Percentiles rank a stretch among this genome's conserved stretches.
phyloP scores from a whole-genome alignment of 306 rosid genomes.

The Cyclanthera cordifolia region DNA sequence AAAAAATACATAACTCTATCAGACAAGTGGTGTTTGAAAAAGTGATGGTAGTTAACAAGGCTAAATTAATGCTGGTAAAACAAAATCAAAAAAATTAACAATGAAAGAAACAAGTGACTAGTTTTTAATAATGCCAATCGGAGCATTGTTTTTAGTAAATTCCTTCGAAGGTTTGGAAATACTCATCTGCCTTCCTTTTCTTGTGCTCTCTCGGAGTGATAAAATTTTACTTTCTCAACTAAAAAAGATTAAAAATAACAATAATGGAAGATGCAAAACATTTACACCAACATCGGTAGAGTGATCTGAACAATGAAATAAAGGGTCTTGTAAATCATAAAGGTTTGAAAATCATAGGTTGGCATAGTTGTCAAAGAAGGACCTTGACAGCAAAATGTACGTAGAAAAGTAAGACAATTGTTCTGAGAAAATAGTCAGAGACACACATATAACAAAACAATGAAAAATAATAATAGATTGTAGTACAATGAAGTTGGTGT shows the following conservation, averaged over 20 bases:
- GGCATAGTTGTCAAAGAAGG: no score
- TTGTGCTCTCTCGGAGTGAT: neutral
- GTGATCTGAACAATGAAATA: neutral
- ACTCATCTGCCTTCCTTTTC: neutral
- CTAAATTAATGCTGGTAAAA: neutral
- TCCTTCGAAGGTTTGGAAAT: neutral
- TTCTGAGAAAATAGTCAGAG: no score
- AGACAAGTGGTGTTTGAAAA: slow-evolving; percentile 8
- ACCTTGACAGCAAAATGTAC: no score
- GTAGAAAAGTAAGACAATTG: no score
- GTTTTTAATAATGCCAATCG: neutral
- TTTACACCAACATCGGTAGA: neutral
- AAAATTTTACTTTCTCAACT: neutral
- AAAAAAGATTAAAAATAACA: neutral
- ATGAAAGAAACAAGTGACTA: neutral
- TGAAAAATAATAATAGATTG: neutral
- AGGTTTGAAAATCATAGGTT: no score
- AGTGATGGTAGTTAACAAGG: neutral
- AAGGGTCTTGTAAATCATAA: no score
- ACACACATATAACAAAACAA: no score
- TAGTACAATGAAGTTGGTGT: neutral
- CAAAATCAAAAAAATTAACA: neutral
- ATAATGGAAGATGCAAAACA: neutral
- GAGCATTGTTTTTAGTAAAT: neutral
- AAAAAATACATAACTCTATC: slow-evolving; percentile 28